Evolutionary conservation across 1,139 yeast genomes (phyloP), one percentile per base, ranked within the genome.

Genomic region (Debaryomyces sp.): DNA sequence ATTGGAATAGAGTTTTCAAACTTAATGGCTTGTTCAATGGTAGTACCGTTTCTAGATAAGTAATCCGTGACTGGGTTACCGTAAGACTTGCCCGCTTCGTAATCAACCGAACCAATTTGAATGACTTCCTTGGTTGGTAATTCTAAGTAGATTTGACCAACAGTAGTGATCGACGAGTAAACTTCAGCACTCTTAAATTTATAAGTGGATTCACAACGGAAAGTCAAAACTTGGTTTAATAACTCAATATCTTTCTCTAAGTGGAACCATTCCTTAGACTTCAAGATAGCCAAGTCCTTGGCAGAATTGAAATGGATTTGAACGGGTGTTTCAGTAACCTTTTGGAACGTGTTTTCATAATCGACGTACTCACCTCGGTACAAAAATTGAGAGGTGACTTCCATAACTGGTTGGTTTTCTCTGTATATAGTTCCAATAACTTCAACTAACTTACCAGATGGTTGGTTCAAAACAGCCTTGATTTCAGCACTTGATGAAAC

Each of bases 1-100:
- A 94, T 81, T 61, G 97, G 96, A 63, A 92, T 92, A 49, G 90
- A 82, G 66, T 90, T 88, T 71, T 92, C 99, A 68, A 94, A 89
- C 63, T 82, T 78, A 53, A 94, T 81, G 52, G 97, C 96, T 74
- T 92, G 97, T 78, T 94, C 99, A 63, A 94, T 87, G 50, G 97
- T 86, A 56, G 85, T 81, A 66, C 98, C 99, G 66, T 89, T 85
- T 79, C 99, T 89, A 59, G 83, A 75, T 68, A 94, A 81, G 77
- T 91, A 94, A 67, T 94, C 99, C 59, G 89, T 82, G 46, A 94
- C 99, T 54, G 99, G 99, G 77, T 95, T 95, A 73, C 99, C 99
- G 63, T 84, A 91, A 46, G 97, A 89, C 63, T 81, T 85, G 56
- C 96, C 96, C 55, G 98, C 97, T 68, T 85, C 90, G 71, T 94